Conservation (phyloP, 805 yeast genomes). For the Ogataea minuta region DNA sequence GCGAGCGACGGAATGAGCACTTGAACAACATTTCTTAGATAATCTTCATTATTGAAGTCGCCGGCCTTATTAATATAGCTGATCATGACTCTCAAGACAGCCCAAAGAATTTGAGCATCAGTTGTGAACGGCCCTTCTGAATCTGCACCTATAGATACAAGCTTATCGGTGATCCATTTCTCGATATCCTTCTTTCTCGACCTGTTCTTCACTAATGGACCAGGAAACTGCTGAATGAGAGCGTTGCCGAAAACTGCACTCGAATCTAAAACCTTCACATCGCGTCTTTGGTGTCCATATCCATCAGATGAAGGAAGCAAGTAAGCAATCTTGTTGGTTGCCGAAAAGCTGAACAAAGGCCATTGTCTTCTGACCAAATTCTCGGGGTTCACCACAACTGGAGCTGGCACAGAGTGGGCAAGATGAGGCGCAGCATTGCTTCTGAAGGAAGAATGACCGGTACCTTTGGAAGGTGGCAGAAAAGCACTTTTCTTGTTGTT, state of each 20-base stretch:
- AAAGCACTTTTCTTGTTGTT: slow-evolving; percentile 14
- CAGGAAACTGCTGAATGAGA: slow-evolving; percentile 56
- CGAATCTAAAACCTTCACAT: slow-evolving; percentile 38
- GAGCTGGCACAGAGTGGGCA: slow-evolving; percentile 32
- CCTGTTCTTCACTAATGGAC: slow-evolving; percentile 60
- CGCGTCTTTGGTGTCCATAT: slow-evolving; percentile 32
- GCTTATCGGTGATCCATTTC: slow-evolving; percentile 56
- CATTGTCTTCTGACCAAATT: slow-evolving; percentile 60
- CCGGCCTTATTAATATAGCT: slow-evolving; percentile 24
- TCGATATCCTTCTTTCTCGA: slow-evolving; percentile 65
- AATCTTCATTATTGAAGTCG: slow-evolving; percentile 30
- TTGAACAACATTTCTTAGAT: slow-evolving; percentile 34
- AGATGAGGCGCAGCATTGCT: not conserved
- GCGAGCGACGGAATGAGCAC: slow-evolving; percentile 42
- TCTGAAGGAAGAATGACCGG: slow-evolving; percentile 1
- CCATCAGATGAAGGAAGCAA: slow-evolving; percentile 43
- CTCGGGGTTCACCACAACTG: slow-evolving; percentile 48
- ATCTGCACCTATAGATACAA: slow-evolving; percentile 20
- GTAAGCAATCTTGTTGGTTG: slow-evolving; percentile 42
- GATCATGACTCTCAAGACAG: slow-evolving; percentile 26
- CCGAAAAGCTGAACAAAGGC: slow-evolving; percentile 72
- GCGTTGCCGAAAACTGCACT: slow-evolving; percentile 43
- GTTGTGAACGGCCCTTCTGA: slow-evolving; percentile 16
- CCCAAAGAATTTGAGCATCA: slow-evolving; percentile 30
- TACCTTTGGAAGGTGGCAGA: slow-evolving; percentile 17